Percentiles rank a stretch among this genome's conserved stretches.
Evolutionary conservation across 2,329 filamentous ascomycete genomes (phyloP).

Genomic region (Colletotrichum camelliae): DNA sequence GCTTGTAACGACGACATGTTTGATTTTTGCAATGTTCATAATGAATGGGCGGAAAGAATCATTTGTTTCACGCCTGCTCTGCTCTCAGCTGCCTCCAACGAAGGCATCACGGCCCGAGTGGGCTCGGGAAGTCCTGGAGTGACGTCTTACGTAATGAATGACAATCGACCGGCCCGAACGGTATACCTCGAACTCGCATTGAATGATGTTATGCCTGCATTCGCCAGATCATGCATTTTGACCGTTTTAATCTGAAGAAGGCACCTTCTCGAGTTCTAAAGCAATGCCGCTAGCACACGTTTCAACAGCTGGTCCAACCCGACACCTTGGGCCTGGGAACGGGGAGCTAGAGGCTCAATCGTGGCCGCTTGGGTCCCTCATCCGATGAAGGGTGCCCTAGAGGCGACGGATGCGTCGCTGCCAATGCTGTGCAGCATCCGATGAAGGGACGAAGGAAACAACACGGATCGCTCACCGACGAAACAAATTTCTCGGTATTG

Average conservation of each 20-base stretch:
- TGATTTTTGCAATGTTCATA: background rate
- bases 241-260: background rate
- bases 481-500: background rate
- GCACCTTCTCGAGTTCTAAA: background rate
- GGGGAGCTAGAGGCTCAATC: background rate
- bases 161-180: background rate
- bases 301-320: background rate
- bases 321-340: background rate
- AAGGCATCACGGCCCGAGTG: background rate
- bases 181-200: background rate
- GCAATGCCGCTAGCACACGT: background rate
- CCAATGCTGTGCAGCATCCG: background rate
- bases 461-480: background rate
- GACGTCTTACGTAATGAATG: conserved; percentile 7
- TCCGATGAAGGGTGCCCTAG: background rate
- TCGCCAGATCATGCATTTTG: background rate
- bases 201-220: background rate
- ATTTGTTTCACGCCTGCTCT: background rate
- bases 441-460: background rate
- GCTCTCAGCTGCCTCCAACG: background rate
- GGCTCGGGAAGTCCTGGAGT: background rate
- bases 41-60: conserved; percentile 9
- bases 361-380: background rate
- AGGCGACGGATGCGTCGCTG: background rate
- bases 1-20: conserved; percentile 12